These are phyloP conservation scores for Lipomyces mesembrius DNA, from an alignment of 805 yeast genomes.

Conservation along the genomic window DNA sequence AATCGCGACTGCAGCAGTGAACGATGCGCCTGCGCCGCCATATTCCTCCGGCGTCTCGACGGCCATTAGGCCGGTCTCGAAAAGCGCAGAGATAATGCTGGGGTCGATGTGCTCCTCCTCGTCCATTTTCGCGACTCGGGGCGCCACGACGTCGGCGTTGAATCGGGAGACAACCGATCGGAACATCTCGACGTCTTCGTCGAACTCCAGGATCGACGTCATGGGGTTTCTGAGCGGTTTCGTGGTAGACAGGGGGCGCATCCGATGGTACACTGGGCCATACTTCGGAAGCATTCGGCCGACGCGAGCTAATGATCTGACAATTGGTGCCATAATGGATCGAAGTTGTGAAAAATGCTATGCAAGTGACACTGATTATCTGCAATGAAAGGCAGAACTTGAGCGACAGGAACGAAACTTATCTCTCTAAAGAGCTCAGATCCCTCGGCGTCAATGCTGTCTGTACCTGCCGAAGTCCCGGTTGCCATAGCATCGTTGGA, in stretches of 20 bases:
- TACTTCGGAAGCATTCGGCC: neutral
- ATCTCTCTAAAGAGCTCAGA: too few relatives aligned
- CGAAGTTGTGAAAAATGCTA: neutral
- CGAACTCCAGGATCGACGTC: conserved; percentile 40
- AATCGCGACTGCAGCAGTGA: conserved; percentile 52
- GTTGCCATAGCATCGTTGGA: too few relatives aligned
- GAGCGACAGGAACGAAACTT: too few relatives aligned
- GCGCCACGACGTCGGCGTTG: conserved; percentile 49
- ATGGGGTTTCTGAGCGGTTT: neutral
- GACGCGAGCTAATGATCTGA: conserved; percentile 1
- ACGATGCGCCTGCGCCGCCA: conserved; percentile 54
- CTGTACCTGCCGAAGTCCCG: too few relatives aligned
- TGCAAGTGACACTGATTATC: neutral
- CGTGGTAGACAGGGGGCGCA: conserved; percentile 7
- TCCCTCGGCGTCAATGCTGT: too few relatives aligned
- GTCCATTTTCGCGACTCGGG: conserved; percentile 49
- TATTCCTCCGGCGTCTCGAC: conserved; percentile 53
- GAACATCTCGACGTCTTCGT: conserved; percentile 52
- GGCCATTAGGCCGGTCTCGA: conserved; percentile 53
- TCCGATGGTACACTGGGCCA: neutral
- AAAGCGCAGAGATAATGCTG: conserved; percentile 44
- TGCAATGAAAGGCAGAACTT: too few relatives aligned
- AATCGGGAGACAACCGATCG: conserved; percentile 49
- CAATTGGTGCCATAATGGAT: neutral
- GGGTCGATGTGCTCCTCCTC: conserved; percentile 47